Percentiles rank a stretch among this genome's conserved stretches.
Evolutionary conservation across 768 basidiomycete species (phyloP).

Genomic region (Panus rudis): DNA sequence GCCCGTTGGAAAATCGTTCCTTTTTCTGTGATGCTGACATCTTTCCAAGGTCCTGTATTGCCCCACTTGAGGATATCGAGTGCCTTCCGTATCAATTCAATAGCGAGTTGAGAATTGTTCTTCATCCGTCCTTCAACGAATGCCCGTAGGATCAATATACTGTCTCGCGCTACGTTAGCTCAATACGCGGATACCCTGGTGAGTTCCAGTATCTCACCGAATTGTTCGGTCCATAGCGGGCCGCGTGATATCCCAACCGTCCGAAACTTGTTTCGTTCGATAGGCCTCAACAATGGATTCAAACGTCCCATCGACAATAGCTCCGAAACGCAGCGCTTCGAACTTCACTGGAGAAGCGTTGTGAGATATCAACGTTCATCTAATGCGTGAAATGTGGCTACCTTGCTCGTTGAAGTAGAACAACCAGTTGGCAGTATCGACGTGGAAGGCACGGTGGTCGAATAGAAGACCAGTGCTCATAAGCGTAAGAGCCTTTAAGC

Average conservation of each 20-base stretch:
- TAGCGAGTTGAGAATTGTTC: slow-evolving; percentile 11
- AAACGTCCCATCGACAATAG: too few species aligned
- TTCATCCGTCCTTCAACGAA: slow-evolving; percentile 22
- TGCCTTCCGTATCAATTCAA: slow-evolving; percentile 30
- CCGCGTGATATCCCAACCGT: slow-evolving; percentile 25
- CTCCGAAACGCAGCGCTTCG: too few species aligned
- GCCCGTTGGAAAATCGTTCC: slow-evolving; percentile 39
- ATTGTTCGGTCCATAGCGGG: slow-evolving; percentile 32
- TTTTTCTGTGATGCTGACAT: slow-evolving; percentile 32
- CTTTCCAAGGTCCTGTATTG: slow-evolving; percentile 25
- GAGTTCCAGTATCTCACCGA: slow-evolving; percentile 21
- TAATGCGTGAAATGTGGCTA: too few species aligned
- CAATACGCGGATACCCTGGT: not conserved
- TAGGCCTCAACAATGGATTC: too few species aligned
- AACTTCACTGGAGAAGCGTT: too few species aligned
- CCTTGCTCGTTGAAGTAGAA: too few species aligned
- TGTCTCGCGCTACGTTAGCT: slow-evolving; percentile 9
- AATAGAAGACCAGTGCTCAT: too few species aligned
- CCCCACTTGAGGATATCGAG: slow-evolving; percentile 42
- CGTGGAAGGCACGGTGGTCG: too few species aligned
- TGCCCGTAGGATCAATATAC: slow-evolving; percentile 34
- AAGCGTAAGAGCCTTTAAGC: too few species aligned
- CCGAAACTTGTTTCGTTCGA: too few species aligned
- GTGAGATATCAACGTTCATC: too few species aligned
- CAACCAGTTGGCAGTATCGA: too few species aligned